phyloP scores from a whole-genome alignment of 805 yeast species.

The Kazachstania kunashirensis region DNA sequence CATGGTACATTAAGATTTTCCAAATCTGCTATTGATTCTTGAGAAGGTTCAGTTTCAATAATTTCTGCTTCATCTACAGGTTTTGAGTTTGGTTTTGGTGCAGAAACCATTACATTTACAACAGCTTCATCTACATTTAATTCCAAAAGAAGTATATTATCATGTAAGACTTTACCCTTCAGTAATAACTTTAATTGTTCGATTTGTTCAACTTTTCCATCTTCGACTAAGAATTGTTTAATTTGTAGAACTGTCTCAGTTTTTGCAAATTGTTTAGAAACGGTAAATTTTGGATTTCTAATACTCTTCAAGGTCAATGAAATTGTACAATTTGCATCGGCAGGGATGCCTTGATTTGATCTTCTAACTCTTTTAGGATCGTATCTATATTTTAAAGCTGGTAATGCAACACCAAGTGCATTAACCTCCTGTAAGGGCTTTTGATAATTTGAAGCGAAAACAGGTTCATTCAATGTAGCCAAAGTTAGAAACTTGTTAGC shows the following conservation, averaged over 20 bases:
- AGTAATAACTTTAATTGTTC: constrained; percentile 42
- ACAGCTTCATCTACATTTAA: constrained; percentile 27
- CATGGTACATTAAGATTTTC: constrained; percentile 31
- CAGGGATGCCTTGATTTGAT: neutral
- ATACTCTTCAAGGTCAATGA: constrained; percentile 48
- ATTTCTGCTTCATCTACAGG: neutral
- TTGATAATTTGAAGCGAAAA: constrained; percentile 20
- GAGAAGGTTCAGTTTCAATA: constrained; percentile 3
- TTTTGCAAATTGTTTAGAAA: constrained; percentile 18
- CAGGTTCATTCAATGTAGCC: constrained; percentile 36
- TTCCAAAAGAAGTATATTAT: constrained; percentile 34
- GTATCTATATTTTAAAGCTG: constrained; percentile 36
- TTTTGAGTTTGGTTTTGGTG: constrained; percentile 6
- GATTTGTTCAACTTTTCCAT: constrained; percentile 28
- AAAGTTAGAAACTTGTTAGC: constrained; percentile 41
- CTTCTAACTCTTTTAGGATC: constrained; percentile 16
- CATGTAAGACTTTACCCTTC: constrained; percentile 55
- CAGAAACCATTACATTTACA: constrained; percentile 36
- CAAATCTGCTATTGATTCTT: neutral
- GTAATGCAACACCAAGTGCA: constrained; percentile 40
- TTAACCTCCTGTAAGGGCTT: constrained; percentile 27
- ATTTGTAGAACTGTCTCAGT: constrained; percentile 29
- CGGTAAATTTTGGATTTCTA: constrained; percentile 58
- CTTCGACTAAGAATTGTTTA: constrained; percentile 24
- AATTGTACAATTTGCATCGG: neutral